Percentiles rank a stretch among this genome's conserved stretches.
These are phyloP conservation scores for Rhizopogon vinicolor DNA, from an alignment of 768 basidiomycete species.

Conservation along the genomic window DNA sequence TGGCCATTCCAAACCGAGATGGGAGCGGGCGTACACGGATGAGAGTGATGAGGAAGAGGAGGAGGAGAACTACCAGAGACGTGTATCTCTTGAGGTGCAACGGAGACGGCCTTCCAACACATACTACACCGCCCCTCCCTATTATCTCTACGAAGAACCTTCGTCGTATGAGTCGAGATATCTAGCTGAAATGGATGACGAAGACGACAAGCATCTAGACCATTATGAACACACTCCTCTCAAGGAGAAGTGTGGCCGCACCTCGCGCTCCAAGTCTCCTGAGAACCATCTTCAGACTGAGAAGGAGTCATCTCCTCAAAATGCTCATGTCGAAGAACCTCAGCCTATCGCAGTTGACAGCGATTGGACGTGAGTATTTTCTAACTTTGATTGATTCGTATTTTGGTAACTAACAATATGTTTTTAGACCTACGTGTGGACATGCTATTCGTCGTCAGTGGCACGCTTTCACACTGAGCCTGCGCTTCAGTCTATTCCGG, in stretches of 20 bases:
- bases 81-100: constrained; percentile 15
- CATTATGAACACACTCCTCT: constrained; percentile 17
- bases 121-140: constrained; percentile 17
- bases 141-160: constrained; percentile 24
- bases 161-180: constrained; percentile 25
- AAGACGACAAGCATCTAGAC: constrained; percentile 12
- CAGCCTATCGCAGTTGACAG: constrained; percentile 15
- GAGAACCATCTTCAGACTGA: constrained; percentile 16
- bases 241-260: constrained; percentile 21
- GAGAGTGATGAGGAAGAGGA: constrained; percentile 29
- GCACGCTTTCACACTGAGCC: constrained; percentile 52
- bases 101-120: constrained; percentile 20
- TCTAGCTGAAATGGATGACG: constrained; percentile 21
- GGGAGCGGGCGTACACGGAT: constrained; percentile 29
- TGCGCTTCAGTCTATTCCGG: constrained; percentile 57
- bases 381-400: neutral
- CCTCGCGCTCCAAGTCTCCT: constrained; percentile 14
- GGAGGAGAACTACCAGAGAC: constrained; percentile 11
- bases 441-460: constrained; percentile 52
- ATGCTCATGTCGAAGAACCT: neutral
- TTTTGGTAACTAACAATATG: neutral
- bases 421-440: constrained; percentile 50
- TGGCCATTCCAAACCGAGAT: constrained; percentile 22
- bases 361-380: constrained; percentile 28
- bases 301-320: constrained; percentile 6